Conservation (phyloP, 106 monocot species). For the Dendrobium officinale region DNA sequence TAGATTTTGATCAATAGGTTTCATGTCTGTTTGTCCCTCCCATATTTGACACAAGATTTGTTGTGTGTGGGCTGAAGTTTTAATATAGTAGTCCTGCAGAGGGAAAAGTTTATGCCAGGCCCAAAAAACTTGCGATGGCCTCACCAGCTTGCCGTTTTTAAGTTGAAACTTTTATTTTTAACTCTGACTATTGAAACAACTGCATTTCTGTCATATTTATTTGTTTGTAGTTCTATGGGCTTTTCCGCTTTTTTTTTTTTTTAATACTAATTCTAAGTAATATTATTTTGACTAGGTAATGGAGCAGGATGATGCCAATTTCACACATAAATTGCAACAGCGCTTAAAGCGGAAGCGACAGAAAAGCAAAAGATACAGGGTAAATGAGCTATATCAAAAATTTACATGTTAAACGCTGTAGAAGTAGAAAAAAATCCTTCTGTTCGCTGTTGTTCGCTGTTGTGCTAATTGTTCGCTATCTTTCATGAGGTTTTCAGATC, state of each 20-base stretch:
- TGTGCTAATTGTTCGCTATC: not conserved
- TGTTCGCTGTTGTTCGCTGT: not conserved
- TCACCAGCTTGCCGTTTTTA: not conserved
- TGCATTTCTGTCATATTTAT: not conserved
- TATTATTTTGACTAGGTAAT: constrained; percentile 43
- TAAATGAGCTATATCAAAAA: constrained; percentile 9
- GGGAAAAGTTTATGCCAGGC: not conserved
- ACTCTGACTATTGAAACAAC: not conserved
- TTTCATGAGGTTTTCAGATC: not conserved
- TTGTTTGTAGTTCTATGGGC: not conserved
- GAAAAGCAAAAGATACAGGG: constrained; percentile 26
- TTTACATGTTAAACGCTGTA: not conserved
- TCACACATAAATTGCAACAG: constrained; percentile 45
- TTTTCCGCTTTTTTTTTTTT: not conserved
- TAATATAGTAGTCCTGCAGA: not conserved
- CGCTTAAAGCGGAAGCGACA: constrained; percentile 53
- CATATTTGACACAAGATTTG: not conserved
- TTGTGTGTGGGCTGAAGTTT: not conserved
- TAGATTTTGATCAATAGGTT: not conserved
- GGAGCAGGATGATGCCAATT: constrained; percentile 81
- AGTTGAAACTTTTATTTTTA: not conserved
- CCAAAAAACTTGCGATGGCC: not conserved
- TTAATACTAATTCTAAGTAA: not conserved
- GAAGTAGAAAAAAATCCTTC: not conserved
- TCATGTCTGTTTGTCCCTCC: not conserved